phyloP scores from a whole-genome alignment of 2,329 filamentous ascomycete species.

The Clonostachys chloroleuca region DNA sequence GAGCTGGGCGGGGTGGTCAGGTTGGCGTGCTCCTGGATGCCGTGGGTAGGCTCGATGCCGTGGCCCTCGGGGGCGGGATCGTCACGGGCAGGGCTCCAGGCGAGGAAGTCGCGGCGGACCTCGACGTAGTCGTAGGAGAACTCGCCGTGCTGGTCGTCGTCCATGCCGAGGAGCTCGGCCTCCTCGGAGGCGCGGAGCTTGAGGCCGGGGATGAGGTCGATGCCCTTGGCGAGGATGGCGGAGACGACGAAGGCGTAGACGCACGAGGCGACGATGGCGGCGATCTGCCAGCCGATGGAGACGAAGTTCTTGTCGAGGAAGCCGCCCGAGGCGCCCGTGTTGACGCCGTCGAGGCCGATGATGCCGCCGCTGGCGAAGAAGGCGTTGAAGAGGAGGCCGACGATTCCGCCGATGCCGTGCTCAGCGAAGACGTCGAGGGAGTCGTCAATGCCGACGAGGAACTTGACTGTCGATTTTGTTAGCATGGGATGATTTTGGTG shows the following conservation, averaged over 20 bases:
- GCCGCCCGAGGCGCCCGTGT: conserved; percentile 62
- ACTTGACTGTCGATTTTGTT: conserved; percentile 42
- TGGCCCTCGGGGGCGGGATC: conserved; percentile 57
- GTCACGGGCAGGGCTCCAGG: conserved; percentile 74
- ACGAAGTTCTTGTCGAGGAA: conserved; percentile 73
- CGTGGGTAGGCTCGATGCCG: conserved; percentile 62
- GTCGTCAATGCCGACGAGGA: conserved; percentile 61
- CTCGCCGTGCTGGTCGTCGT: conserved; percentile 85
- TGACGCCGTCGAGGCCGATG: conserved; percentile 73
- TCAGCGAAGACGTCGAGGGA: conserved; percentile 70
- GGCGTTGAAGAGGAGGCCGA: conserved; percentile 69
- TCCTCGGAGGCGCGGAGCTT: conserved; percentile 77
- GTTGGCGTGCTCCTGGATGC: conserved; percentile 60
- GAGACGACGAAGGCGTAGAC: conserved; percentile 72
- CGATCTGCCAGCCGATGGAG: conserved; percentile 75
- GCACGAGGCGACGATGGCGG: conserved; percentile 64
- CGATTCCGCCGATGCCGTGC: conserved; percentile 65
- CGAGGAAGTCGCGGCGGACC: conserved; percentile 82
- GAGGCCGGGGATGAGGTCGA: conserved; percentile 73
- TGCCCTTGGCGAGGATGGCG: conserved; percentile 66
- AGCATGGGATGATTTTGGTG: conserved; percentile 1
- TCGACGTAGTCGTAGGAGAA: conserved; percentile 91
- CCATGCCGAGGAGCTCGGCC: conserved; percentile 82
- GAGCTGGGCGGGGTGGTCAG: conserved; percentile 20
- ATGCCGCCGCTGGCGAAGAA: conserved; percentile 67